phyloP scores from a whole-genome alignment of 495 filamentous ascomycete species.

The Xylaria scruposa region DNA sequence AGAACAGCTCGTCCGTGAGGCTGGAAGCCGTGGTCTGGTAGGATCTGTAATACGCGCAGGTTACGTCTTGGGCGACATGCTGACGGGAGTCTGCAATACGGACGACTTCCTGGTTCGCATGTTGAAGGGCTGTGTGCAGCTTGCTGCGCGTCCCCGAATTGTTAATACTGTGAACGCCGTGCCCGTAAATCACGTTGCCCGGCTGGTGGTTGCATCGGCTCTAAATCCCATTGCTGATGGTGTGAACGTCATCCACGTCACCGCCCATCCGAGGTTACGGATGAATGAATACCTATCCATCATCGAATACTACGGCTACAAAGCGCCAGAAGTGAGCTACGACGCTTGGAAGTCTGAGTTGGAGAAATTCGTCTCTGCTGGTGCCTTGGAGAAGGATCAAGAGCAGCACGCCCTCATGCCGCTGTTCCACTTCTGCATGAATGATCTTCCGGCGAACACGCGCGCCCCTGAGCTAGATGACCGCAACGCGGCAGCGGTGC shows the following conservation, averaged over 20 bases:
- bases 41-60: neutral
- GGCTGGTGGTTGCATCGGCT: neutral
- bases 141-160: neutral
- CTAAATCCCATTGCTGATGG: neutral
- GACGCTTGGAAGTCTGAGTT: neutral
- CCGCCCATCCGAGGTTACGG: neutral
- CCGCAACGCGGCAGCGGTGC: neutral
- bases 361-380: neutral
- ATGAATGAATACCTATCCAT: neutral
- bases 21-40: neutral
- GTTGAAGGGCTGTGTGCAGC: neutral
- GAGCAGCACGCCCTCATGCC: slow-evolving; percentile 81
- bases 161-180: neutral
- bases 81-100: neutral
- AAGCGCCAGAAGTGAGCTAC: neutral
- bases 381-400: slow-evolving; percentile 54
- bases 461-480: slow-evolving; percentile 77
- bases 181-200: neutral
- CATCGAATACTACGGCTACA: neutral
- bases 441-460: slow-evolving; percentile 79
- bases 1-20: neutral
- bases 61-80: neutral
- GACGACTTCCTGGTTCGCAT: neutral
- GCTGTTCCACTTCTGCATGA: slow-evolving; percentile 82
- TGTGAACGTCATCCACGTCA: neutral